Evolutionary conservation across 768 basidiomycete species (phyloP).

Genomic region (Albatrellus ellisii): DNA sequence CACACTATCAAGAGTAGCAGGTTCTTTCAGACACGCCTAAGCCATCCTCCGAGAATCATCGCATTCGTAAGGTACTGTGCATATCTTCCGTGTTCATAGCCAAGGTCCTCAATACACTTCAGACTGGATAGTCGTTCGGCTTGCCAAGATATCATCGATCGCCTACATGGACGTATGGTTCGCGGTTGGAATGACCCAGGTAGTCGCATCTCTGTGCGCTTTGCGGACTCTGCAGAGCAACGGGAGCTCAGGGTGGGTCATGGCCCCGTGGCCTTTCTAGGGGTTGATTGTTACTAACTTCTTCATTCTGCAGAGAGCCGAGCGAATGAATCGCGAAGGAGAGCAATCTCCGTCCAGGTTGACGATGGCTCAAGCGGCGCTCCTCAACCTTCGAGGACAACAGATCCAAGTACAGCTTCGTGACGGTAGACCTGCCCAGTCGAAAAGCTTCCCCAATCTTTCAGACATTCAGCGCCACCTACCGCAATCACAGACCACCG

Average conservation of each 20-base stretch:
- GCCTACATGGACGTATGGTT: constrained; percentile 69
- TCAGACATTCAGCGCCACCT: constrained; percentile 16
- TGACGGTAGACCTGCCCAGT: too few relatives aligned
- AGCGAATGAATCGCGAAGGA: constrained; percentile 45
- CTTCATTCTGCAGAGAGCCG: constrained; percentile 33
- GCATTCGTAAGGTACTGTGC: constrained; percentile 60
- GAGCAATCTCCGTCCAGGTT: constrained; percentile 51
- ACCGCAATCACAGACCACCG: constrained; percentile 5
- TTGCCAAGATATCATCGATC: constrained; percentile 67
- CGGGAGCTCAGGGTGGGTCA: constrained; percentile 55
- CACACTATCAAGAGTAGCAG: constrained; percentile 62
- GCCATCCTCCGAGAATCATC: constrained; percentile 66
- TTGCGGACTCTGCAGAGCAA: constrained; percentile 70
- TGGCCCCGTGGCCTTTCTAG: background rate
- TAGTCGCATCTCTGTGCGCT: constrained; percentile 66
- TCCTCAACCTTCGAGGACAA: constrained; percentile 64
- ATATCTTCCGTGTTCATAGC: constrained; percentile 1
- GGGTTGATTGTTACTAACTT: constrained; percentile 1
- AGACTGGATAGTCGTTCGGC: constrained; percentile 62
- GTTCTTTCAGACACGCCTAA: constrained; percentile 70
- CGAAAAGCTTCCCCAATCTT: constrained; percentile 8
- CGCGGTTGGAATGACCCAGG: constrained; percentile 69
- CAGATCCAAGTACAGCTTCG: constrained; percentile 25
- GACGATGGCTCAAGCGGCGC: constrained; percentile 66
- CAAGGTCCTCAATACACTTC: too few relatives aligned